Conservation (phyloP, 2,329 filamentous ascomycete genomes). For the Blastomyces parvus region DNA sequence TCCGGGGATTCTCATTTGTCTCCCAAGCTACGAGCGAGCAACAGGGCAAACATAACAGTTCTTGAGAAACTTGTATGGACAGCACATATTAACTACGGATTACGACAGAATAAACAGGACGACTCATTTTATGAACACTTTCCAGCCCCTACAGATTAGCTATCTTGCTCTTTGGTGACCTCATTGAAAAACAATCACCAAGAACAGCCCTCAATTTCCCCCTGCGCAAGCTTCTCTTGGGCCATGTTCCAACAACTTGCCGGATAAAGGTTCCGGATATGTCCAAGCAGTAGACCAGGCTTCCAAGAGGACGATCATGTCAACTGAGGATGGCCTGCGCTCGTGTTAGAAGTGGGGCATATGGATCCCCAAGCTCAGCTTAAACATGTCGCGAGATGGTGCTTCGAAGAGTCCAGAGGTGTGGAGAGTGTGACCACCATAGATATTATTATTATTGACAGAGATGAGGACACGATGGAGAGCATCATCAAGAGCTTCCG, state of each 20-base stretch:
- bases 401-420: not conserved
- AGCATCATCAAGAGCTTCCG: not conserved
- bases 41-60: not conserved
- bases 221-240: not conserved
- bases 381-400: conserved; percentile 2
- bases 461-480: not conserved
- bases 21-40: not conserved
- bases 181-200: not conserved
- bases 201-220: not conserved
- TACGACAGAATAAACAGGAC: not conserved
- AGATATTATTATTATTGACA: too few relatives aligned
- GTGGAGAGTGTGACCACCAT: conserved; percentile 3
- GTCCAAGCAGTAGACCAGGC: not conserved
- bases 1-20: not conserved
- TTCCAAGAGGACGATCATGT: not conserved
- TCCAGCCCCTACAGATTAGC: not conserved
- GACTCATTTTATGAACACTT: not conserved
- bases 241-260: not conserved
- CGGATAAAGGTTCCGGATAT: not conserved
- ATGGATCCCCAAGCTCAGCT: not conserved
- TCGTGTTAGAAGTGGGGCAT: conserved; percentile 7
- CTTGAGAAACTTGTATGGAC: not conserved
- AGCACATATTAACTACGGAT: not conserved
- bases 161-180: not conserved
- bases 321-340: not conserved